Evolutionary conservation across 2,329 filamentous ascomycete genomes (phyloP).

Genomic region (Stromatinia cepivora): DNA sequence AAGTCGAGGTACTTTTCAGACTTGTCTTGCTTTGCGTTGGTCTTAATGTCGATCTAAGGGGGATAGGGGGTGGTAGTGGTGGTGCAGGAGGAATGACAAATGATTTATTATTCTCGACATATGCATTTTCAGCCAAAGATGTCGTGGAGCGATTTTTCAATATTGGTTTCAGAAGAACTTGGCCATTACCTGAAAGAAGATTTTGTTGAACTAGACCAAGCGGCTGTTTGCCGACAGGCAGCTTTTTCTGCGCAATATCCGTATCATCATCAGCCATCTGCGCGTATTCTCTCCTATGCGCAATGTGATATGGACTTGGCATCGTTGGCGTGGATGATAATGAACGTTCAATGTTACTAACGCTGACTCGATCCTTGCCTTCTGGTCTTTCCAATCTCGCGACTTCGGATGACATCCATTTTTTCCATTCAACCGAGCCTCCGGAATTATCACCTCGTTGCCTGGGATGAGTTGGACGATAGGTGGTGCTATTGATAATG

Average conservation of each 20-base stretch:
- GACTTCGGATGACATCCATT: slow-evolving; percentile 54
- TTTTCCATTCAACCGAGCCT: slow-evolving; percentile 57
- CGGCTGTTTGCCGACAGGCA: slow-evolving; percentile 30
- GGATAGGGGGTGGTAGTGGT: slow-evolving; percentile 32
- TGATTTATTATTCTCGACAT: not conserved
- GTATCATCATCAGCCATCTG: slow-evolving; percentile 49
- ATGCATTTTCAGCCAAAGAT: slow-evolving; percentile 31
- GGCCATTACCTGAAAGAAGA: not conserved
- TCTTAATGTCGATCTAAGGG: slow-evolving; percentile 30
- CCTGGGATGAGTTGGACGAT: slow-evolving; percentile 36
- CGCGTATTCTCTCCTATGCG: slow-evolving; percentile 52
- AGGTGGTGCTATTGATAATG: slow-evolving; percentile 41
- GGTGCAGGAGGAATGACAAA: slow-evolving; percentile 14
- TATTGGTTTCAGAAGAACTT: slow-evolving; percentile 34
- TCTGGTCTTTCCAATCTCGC: slow-evolving; percentile 48
- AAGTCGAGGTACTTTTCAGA: slow-evolving; percentile 26
- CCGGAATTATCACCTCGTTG: slow-evolving; percentile 46
- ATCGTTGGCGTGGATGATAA: slow-evolving; percentile 34
- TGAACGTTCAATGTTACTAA: slow-evolving; percentile 30
- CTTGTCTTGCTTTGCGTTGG: slow-evolving; percentile 32
- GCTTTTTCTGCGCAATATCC: slow-evolving; percentile 25
- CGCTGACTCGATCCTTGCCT: slow-evolving; percentile 27
- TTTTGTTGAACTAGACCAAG: slow-evolving; percentile 33
- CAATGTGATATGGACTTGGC: slow-evolving; percentile 36
- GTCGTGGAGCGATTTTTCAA: slow-evolving; percentile 36